Percentiles rank a stretch among this genome's conserved stretches.
These are phyloP conservation scores for Pseudogymnoascus sp. DNA, from an alignment of 2,329 filamentous ascomycete genomes.

Conservation along the genomic window DNA sequence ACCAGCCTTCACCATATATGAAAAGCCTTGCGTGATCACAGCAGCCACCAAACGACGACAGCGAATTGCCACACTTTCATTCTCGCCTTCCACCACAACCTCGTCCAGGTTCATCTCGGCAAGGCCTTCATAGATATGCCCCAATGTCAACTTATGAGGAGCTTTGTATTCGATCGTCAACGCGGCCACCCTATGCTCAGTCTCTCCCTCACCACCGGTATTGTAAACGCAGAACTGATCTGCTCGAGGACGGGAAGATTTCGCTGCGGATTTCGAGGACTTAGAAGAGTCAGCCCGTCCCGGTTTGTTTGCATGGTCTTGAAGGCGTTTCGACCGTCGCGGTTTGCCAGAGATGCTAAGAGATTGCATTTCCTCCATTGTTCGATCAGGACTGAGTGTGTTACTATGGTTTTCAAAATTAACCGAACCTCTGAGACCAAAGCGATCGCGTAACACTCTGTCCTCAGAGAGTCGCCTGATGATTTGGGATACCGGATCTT, in stretches of 20 bases:
- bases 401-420: not conserved
- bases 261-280: not conserved
- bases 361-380: not conserved
- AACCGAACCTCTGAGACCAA: not conserved
- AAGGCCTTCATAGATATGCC: constrained; percentile 36
- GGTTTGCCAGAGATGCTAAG: not conserved
- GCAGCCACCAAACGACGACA: constrained; percentile 29
- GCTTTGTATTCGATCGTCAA: constrained; percentile 37
- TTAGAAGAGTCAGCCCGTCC: not conserved
- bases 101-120: constrained; percentile 28
- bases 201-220: not conserved
- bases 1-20: constrained; percentile 42
- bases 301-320: not conserved
- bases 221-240: not conserved
- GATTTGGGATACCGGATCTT: not conserved
- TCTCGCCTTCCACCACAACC: constrained; percentile 32
- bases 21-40: constrained; percentile 40
- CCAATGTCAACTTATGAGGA: constrained; percentile 38
- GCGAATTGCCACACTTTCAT: constrained; percentile 31
- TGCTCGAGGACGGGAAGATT: not conserved
- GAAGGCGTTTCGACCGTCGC: not conserved
- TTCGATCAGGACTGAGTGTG: not conserved
- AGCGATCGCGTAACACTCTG: not conserved
- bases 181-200: not conserved
- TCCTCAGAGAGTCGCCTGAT: not conserved